A percentile compares a stretch with the other conserved stretches of the same genome.
Conservation (phyloP, 2,329 filamentous ascomycete genomes). For the Colletotrichum melonis region DNA sequence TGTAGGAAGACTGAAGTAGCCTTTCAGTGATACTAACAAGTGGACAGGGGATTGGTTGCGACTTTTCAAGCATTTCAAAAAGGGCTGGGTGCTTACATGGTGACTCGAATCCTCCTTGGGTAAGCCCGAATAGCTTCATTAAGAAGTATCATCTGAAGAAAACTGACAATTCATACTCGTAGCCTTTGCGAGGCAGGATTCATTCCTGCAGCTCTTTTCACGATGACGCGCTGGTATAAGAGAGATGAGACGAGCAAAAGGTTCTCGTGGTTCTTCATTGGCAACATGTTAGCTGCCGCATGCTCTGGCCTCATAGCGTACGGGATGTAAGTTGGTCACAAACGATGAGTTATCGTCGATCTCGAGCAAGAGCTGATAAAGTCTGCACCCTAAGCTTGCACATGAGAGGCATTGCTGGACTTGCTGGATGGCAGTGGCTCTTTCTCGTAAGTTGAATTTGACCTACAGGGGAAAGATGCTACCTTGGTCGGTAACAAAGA, state of each 20-base stretch:
- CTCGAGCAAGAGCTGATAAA: not conserved
- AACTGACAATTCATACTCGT: not conserved
- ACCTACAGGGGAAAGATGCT: not conserved
- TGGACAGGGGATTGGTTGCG: constrained; percentile 46
- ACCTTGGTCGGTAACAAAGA: not conserved
- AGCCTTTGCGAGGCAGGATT: constrained; percentile 52
- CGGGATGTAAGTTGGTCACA: constrained; percentile 44
- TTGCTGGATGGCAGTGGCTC: constrained; percentile 49
- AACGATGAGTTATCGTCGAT: not conserved
- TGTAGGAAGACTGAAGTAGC: constrained; percentile 38
- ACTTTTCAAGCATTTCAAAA: constrained; percentile 51
- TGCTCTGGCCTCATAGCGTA: constrained; percentile 55
- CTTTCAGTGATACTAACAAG: constrained; percentile 37
- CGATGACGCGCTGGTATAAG: constrained; percentile 60
- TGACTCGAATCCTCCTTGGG: constrained; percentile 49
- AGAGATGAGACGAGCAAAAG: constrained; percentile 57
- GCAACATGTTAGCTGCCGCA: constrained; percentile 54
- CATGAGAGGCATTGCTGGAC: constrained; percentile 44
- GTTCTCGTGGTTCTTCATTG: constrained; percentile 57
- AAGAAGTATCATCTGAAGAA: not conserved
- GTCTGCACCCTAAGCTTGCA: constrained; percentile 39
- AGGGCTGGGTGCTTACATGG: constrained; percentile 45
- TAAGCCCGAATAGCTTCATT: constrained; percentile 8
- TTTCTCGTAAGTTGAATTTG: constrained; percentile 40
- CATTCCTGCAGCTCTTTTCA: constrained; percentile 59